Percentiles rank a stretch among this genome's conserved stretches.
These are phyloP conservation scores for Hortiboletus campestris DNA, from an alignment of 768 basidiomycete species.

Conservation along the genomic window DNA sequence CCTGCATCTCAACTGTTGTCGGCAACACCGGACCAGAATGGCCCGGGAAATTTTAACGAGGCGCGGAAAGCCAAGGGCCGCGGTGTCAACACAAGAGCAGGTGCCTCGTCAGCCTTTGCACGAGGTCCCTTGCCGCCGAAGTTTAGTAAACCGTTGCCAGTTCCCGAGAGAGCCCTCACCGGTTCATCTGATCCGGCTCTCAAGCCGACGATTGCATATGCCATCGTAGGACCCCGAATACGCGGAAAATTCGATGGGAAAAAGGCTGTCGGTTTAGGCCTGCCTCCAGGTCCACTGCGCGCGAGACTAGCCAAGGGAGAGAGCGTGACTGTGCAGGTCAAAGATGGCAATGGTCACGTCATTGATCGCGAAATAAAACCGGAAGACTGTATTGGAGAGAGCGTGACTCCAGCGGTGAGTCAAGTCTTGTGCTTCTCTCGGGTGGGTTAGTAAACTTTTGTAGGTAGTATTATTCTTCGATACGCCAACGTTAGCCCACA, in stretches of 20 bases:
- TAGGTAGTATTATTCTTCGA: conserved; percentile 71
- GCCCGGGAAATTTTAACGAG: conserved; percentile 1
- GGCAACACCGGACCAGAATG: conserved; percentile 7
- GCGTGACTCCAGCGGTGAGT: conserved; percentile 48
- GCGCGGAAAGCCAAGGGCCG: conserved; percentile 12
- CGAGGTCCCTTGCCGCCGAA: conserved; percentile 17
- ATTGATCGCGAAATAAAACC: conserved; percentile 52
- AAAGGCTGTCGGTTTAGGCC: conserved; percentile 61
- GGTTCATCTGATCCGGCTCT: conserved; percentile 15
- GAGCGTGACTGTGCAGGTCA: conserved; percentile 53
- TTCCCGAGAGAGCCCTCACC: conserved; percentile 18
- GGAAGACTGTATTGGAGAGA: conserved; percentile 58
- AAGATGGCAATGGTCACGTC: conserved; percentile 42
- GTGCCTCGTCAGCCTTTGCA: background rate
- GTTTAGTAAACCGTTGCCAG: conserved; percentile 19
- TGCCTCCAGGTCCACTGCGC: conserved; percentile 60
- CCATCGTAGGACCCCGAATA: conserved; percentile 50
- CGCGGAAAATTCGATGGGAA: conserved; percentile 71
- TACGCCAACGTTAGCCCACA: conserved; percentile 60
- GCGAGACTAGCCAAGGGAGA: conserved; percentile 63
- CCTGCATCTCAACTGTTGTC: conserved; percentile 36
- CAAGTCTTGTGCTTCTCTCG: background rate
- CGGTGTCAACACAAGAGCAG: background rate
- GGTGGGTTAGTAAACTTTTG: background rate
- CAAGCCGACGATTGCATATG: conserved; percentile 47